These are phyloP conservation scores for Diaporthe sp. DNA, from an alignment of 2,329 filamentous ascomycete species.

Conservation along the genomic window DNA sequence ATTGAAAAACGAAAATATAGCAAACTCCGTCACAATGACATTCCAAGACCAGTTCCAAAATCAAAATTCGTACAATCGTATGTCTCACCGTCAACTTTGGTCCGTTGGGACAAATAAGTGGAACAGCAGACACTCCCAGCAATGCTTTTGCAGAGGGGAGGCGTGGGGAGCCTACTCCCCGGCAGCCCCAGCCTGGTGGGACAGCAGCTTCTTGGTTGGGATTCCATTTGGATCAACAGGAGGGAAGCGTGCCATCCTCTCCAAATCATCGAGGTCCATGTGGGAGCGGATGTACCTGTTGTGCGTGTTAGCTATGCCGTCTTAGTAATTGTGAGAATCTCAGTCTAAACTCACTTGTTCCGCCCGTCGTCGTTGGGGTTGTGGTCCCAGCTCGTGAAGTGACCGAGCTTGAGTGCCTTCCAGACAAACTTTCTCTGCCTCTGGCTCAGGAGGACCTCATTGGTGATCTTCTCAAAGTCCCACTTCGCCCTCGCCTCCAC, in stretches of 20 bases:
- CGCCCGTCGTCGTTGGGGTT: conserved; percentile 80
- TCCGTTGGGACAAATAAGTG: neutral
- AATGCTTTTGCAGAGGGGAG: neutral
- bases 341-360: conserved; percentile 67
- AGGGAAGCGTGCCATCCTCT: conserved; percentile 82
- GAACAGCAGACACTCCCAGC: neutral
- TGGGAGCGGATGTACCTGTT: conserved; percentile 86
- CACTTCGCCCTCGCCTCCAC: conserved; percentile 81
- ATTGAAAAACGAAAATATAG: neutral
- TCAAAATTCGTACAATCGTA: conserved; percentile 22
- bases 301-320: neutral
- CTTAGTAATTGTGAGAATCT: neutral
- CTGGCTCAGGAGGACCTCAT: conserved; percentile 82
- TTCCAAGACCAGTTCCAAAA: neutral
- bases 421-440: conserved; percentile 84
- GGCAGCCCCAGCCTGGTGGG: conserved; percentile 61
- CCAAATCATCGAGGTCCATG: conserved; percentile 84
- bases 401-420: conserved; percentile 82
- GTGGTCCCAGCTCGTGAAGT: conserved; percentile 88
- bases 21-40: conserved; percentile 22
- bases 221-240: conserved; percentile 70
- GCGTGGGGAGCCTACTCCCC: conserved; percentile 52
- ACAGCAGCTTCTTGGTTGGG: conserved; percentile 59
- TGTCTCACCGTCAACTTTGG: neutral
- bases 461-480: conserved; percentile 84